Percentiles rank a stretch among this genome's conserved stretches.
phyloP scores from a whole-genome alignment of 805 yeast species.

The Starmerella lactis-condensi region DNA sequence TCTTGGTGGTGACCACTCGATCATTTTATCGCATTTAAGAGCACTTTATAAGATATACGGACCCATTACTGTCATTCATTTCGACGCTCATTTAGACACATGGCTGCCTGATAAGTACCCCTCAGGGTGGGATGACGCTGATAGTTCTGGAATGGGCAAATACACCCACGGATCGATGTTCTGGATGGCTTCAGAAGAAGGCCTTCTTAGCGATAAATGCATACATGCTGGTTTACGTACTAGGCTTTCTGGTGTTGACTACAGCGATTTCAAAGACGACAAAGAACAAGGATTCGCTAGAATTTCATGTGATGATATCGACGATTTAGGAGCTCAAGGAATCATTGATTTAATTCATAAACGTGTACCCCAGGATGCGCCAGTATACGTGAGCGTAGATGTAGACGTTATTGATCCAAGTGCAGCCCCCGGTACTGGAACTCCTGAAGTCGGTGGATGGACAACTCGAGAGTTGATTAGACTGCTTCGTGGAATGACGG shows the following conservation, averaged over 20 bases:
- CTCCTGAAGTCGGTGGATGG: conserved; percentile 63
- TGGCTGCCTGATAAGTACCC: conserved; percentile 71
- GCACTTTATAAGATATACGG: conserved; percentile 46
- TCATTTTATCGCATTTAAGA: conserved; percentile 53
- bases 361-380: conserved; percentile 39
- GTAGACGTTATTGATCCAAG: conserved; percentile 57
- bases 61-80: conserved; percentile 53
- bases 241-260: conserved; percentile 41
- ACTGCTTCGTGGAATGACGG: conserved; percentile 40
- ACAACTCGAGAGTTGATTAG: conserved; percentile 44
- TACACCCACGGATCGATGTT: conserved; percentile 75
- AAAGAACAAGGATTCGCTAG: conserved; percentile 49
- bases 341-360: conserved; percentile 36
- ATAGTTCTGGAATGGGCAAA: conserved; percentile 35
- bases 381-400: conserved; percentile 65
- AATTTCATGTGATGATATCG: conserved; percentile 54
- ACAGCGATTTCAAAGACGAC: conserved; percentile 49
- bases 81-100: conserved; percentile 74
- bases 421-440: conserved; percentile 62
- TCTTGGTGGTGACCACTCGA: conserved; percentile 71
- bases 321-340: conserved; percentile 44
- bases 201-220: conserved; percentile 37
- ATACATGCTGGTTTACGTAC: conserved; percentile 66
- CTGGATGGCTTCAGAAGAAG: conserved; percentile 63
- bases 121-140: conserved; percentile 38